Evolutionary conservation across 345 rosid genomes (phyloP).

Genomic region (Euphorbia pulcherrima): DNA sequence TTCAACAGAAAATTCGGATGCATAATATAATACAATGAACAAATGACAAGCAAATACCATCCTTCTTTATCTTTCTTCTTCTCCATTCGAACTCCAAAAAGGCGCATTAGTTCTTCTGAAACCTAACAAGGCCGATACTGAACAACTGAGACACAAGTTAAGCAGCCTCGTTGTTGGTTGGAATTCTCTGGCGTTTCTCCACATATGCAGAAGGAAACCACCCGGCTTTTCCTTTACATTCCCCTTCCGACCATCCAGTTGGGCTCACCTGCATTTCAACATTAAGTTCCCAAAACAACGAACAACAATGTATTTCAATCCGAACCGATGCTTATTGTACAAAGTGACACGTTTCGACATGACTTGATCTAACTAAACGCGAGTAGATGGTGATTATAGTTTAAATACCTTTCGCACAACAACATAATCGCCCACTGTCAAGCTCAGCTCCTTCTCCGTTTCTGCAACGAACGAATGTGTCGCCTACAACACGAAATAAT

Average conservation of each 20-base stretch:
- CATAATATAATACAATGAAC: background rate
- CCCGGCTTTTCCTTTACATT: slow-evolving; percentile 89
- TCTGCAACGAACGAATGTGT: slow-evolving; percentile 61
- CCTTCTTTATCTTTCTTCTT: background rate
- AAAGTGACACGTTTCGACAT: background rate
- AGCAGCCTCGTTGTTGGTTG: slow-evolving; percentile 41
- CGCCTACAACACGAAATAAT: slow-evolving; percentile 45
- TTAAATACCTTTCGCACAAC: slow-evolving; percentile 77
- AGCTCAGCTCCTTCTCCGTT: slow-evolving; percentile 86
- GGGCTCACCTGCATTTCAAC: slow-evolving; percentile 50
- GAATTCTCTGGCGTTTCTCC: slow-evolving; percentile 84
- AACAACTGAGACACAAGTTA: slow-evolving; percentile 42
- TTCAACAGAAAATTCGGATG: background rate
- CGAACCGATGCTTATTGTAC: background rate
- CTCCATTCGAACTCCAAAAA: background rate
- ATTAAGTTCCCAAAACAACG: background rate
- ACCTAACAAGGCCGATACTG: background rate
- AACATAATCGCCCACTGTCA: slow-evolving; percentile 74
- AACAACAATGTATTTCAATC: background rate
- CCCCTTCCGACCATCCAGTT: slow-evolving; percentile 96
- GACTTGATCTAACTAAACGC: background rate
- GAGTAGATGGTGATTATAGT: slow-evolving; percentile 1
- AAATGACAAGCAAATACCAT: background rate
- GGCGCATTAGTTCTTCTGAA: background rate
- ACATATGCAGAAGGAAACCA: slow-evolving; percentile 89